Conservation (phyloP, 2,329 filamentous ascomycete genomes). For the Phoma sp. region DNA sequence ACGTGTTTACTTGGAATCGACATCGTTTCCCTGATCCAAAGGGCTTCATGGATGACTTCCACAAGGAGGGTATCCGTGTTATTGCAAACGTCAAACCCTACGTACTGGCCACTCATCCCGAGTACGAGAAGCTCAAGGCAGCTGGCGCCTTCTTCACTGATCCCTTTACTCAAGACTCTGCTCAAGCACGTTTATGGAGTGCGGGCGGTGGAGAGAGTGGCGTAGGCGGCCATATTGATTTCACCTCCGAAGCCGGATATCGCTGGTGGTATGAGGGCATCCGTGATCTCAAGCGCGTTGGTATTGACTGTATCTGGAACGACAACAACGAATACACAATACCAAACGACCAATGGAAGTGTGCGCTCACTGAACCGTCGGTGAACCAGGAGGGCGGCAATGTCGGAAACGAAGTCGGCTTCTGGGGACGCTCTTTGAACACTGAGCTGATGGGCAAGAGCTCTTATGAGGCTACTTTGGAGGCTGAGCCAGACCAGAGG, state of each 20-base stretch:
- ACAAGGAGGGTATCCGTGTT: constrained; percentile 68
- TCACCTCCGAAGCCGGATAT: constrained; percentile 70
- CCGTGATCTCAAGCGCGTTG: constrained; percentile 64
- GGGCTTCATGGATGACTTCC: constrained; percentile 66
- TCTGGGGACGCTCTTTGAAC: constrained; percentile 73
- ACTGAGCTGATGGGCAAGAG: constrained; percentile 74
- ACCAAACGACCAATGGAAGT: constrained; percentile 68
- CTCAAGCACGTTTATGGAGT: constrained; percentile 71
- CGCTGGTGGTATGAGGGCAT: constrained; percentile 76
- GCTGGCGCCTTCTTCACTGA: constrained; percentile 69
- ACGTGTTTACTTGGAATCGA: constrained; percentile 74
- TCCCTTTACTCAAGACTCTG: constrained; percentile 54
- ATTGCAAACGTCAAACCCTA: constrained; percentile 78
- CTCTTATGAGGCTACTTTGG: constrained; percentile 70
- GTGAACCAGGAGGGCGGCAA: constrained; percentile 41
- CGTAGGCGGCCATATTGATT: constrained; percentile 74
- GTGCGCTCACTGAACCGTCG: constrained; percentile 58
- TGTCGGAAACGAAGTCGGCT: constrained; percentile 60
- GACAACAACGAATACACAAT: constrained; percentile 79
- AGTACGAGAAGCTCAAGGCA: constrained; percentile 66
- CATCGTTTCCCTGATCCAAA: constrained; percentile 73
- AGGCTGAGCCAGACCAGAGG: constrained; percentile 63
- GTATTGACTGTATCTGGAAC: constrained; percentile 79
- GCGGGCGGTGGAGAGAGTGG: constrained; percentile 73
- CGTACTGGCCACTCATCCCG: constrained; percentile 69